Base-by-base conservation (phyloP, 2,329 filamentous ascomycete genomes). In the Verticillium nonalfalfae region DNA sequence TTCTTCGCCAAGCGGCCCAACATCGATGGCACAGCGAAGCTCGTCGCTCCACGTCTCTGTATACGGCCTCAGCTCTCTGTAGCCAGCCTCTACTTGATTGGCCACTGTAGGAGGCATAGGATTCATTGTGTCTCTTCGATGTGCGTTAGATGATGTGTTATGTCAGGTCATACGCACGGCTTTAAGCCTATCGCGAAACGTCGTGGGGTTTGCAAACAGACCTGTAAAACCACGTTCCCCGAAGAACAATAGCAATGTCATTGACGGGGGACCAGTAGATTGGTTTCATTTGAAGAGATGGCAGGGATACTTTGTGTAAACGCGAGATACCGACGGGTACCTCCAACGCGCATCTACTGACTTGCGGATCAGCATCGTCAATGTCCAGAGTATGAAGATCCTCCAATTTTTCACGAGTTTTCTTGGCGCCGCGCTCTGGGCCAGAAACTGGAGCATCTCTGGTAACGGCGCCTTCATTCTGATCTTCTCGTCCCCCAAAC, bases 241-340 rank as follows among this genome's bases (percentile, higher is more conserved):
- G 84, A 61, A 90, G 82, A 1, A 98, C 93, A 39, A 87, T 81
- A 7, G 91, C 89, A 36, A 96, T 85, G 70, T 98, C 95, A 68
- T 96, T 93, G 36, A 98, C 84, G 7, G 95, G 94, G 18, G 90
- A 93, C 95, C 95, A 99, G 72, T 99, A 99, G 63, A 98, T 97
- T 0, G 95, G 95, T 73, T 93, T 91, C 93, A 99, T 96, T 69
- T 91, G 83, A 38, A 96, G 77, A 59, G 84, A 84, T 26, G 94
- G 93, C 67, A 98, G 81, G 62, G 90, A 87, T 1, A 98, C 94
- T 69, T 93, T 85, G 72, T 99, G 94, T 62, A 99, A 79, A 66
- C 93, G 85, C n/a, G 93, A 96, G 6, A 95, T 81, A 0, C 95
- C 95, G 1, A 98, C 94, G 3, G 93, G 87, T 2, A 98, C 87